These are phyloP conservation scores for Postia placenta DNA, from an alignment of 768 basidiomycete species.

Conservation along the genomic window DNA sequence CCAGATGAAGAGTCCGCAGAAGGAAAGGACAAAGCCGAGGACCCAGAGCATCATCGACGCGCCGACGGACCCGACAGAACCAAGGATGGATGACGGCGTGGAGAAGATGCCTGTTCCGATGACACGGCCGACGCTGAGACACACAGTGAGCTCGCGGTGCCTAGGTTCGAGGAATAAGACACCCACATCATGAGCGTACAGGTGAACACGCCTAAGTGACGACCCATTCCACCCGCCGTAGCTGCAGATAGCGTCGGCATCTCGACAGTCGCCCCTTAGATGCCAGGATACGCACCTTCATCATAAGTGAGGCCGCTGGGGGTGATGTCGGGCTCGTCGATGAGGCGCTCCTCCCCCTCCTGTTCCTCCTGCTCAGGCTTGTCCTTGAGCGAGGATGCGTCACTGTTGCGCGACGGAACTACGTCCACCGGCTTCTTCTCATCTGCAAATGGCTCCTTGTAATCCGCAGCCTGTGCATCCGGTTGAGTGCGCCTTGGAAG, in stretches of 20 bases:
- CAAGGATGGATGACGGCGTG: conserved; percentile 53
- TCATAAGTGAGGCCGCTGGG: conserved; percentile 43
- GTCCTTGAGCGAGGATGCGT: conserved; percentile 7
- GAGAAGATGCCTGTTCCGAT: conserved; percentile 66
- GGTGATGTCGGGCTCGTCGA: conserved; percentile 21
- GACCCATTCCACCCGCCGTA: conserved; percentile 50
- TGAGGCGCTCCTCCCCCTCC: background rate
- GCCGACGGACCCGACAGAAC: conserved; percentile 50
- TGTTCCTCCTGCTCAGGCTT: background rate
- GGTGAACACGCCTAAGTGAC: conserved; percentile 50
- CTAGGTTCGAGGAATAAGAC: conserved; percentile 7
- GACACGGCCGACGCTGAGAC: conserved; percentile 41
- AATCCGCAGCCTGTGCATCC: background rate
- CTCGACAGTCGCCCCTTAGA: background rate
- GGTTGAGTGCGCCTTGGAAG: background rate
- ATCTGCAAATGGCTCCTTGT: conserved; percentile 6
- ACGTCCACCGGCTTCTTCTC: conserved; percentile 9
- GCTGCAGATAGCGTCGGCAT: conserved; percentile 23
- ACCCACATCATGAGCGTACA: conserved; percentile 50
- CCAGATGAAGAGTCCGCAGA: conserved; percentile 57
- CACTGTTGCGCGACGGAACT: conserved; percentile 3
- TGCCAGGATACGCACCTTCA: conserved; percentile 24
- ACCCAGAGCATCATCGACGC: conserved; percentile 62
- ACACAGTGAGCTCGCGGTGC: conserved; percentile 23
- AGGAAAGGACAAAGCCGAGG: conserved; percentile 51